These are phyloP conservation scores for Boletus reticuloceps DNA, from an alignment of 768 basidiomycete species.

Conservation along the genomic window DNA sequence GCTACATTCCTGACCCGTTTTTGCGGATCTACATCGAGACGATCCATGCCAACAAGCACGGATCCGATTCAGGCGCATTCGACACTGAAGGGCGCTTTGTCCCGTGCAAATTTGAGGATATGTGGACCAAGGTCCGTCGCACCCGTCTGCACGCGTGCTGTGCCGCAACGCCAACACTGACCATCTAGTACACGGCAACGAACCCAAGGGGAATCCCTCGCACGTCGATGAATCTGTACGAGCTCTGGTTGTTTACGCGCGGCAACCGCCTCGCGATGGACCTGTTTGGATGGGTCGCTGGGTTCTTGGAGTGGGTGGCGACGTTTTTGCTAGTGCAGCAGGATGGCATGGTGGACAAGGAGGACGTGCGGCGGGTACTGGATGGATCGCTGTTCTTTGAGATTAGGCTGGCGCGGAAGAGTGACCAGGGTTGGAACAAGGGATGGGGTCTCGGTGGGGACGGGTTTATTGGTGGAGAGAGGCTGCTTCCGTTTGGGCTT, in stretches of 20 bases:
- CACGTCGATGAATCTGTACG: constrained; percentile 27
- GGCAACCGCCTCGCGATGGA: constrained; percentile 36
- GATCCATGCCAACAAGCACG: constrained; percentile 41
- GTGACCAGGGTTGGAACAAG: constrained; percentile 25
- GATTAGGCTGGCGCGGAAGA: constrained; percentile 23
- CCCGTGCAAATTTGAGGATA: constrained; percentile 42
- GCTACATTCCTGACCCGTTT: constrained; percentile 40
- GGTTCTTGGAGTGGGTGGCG: constrained; percentile 37
- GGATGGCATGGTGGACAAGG: constrained; percentile 39
- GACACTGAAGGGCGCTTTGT: constrained; percentile 42
- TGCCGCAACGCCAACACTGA: neutral
- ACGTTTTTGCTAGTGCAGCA: constrained; percentile 40
- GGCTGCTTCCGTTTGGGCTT: constrained; percentile 28
- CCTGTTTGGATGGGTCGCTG: constrained; percentile 36
- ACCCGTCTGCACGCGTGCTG: no score
- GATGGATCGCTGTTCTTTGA: constrained; percentile 41
- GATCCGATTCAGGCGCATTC: constrained; percentile 42
- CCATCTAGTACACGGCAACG: constrained; percentile 15
- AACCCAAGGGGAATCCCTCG: constrained; percentile 6
- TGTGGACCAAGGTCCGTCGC: constrained; percentile 38
- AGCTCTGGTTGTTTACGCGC: constrained; percentile 31
- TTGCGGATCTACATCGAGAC: constrained; percentile 36
- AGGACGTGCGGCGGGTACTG: constrained; percentile 40
- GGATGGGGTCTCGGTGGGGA: constrained; percentile 31
- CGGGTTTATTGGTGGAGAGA: constrained; percentile 31